A percentile compares a stretch with the other conserved stretches of the same genome.
phyloP scores from a whole-genome alignment of 2,329 filamentous ascomycete genomes.

The Didymella exigua region DNA sequence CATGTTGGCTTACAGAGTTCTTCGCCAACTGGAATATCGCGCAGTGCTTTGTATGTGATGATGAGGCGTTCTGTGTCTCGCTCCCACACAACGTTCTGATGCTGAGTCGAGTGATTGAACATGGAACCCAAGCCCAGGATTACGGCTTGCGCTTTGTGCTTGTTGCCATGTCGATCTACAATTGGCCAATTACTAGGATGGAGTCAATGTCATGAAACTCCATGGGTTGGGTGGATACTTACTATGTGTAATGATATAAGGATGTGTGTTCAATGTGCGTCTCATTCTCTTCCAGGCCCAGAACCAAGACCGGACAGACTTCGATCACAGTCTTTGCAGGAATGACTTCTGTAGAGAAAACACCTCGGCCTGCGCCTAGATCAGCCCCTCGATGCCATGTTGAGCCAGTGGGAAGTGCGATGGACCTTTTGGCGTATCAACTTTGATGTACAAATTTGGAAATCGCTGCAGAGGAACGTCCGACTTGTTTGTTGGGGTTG shows the following conservation, averaged over 20 bases:
- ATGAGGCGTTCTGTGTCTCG: conserved; percentile 54
- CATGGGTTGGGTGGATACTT: conserved; percentile 15
- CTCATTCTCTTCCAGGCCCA: conserved; percentile 56
- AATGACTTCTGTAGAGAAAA: conserved; percentile 57
- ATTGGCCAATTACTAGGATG: conserved; percentile 52
- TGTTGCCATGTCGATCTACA: conserved; percentile 28
- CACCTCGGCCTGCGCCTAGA: conserved; percentile 54
- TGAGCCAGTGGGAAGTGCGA: background rate
- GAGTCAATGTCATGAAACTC: background rate
- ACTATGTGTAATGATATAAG: conserved; percentile 64
- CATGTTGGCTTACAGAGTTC: conserved; percentile 55
- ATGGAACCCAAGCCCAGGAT: conserved; percentile 62
- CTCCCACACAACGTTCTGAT: conserved; percentile 63
- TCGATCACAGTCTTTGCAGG: conserved; percentile 57
- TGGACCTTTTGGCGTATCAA: conserved; percentile 58
- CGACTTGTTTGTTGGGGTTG: conserved; percentile 9
- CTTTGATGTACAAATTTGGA: conserved; percentile 51
- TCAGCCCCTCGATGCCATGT: background rate
- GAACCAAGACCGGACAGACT: conserved; percentile 58
- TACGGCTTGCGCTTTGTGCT: conserved; percentile 56
- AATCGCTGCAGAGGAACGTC: conserved; percentile 50
- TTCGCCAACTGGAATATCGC: conserved; percentile 58
- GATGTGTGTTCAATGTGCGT: conserved; percentile 57
- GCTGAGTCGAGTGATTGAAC: conserved; percentile 61
- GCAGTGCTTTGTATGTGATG: conserved; percentile 57